Conservation (phyloP, 768 basidiomycete genomes). For the Amanita jacksonii region DNA sequence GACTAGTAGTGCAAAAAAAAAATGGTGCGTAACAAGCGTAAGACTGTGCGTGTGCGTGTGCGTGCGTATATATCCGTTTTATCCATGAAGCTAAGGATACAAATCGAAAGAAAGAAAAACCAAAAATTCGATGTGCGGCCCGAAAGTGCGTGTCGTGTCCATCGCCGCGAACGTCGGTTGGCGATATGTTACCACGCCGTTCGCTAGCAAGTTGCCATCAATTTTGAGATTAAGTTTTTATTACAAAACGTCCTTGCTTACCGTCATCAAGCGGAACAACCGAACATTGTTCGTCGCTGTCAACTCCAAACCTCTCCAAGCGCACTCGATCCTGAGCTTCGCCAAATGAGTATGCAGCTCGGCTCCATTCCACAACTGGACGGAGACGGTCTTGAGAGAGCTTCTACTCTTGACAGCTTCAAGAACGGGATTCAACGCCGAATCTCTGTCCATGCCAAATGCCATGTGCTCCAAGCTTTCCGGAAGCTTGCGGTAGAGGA, state of each 20-base stretch:
- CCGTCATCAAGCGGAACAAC: constrained; percentile 41
- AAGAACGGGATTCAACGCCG: constrained; percentile 42
- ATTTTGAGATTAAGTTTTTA: constrained; percentile 14
- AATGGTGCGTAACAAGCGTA: not conserved
- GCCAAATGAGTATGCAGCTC: constrained; percentile 39
- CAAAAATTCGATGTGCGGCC: not conserved
- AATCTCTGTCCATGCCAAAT: constrained; percentile 51
- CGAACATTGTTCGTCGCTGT: constrained; percentile 40
- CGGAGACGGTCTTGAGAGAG: constrained; percentile 37
- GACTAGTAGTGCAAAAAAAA: not conserved
- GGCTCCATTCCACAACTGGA: constrained; percentile 46
- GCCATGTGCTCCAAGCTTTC: constrained; percentile 39
- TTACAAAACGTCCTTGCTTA: constrained; percentile 32
- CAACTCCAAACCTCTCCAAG: constrained; percentile 48
- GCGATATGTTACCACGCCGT: not conserved
- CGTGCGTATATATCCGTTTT: no score
- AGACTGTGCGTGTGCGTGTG: not conserved
- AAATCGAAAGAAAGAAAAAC: constrained; percentile 5
- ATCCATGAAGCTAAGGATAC: constrained; percentile 7
- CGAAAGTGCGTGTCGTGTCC: not conserved
- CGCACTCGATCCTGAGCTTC: constrained; percentile 55
- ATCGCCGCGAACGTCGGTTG: not conserved
- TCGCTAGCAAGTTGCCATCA: constrained; percentile 6
- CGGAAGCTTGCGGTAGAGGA: constrained; percentile 4
- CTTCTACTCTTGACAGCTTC: constrained; percentile 39